Conservation (phyloP, 139 green algal genomes). For the Gonium pectorale region DNA sequence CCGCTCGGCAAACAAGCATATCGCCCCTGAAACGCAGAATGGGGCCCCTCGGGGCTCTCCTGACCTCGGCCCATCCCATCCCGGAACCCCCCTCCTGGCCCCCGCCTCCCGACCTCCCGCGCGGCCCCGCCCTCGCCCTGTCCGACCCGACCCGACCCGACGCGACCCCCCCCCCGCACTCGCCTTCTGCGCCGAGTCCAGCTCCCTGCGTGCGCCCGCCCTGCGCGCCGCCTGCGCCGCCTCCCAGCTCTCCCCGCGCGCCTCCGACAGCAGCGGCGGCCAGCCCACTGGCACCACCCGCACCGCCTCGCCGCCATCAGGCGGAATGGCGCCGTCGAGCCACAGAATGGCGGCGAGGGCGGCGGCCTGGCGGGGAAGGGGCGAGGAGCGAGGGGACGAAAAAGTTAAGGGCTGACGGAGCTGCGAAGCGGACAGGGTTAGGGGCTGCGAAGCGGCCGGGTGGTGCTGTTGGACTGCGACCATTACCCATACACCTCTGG, state of each 20-base stretch:
- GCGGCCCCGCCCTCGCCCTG: neutral
- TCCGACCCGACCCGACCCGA: neutral
- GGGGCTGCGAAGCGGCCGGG: no score
- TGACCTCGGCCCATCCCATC: no score
- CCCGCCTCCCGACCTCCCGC: neutral
- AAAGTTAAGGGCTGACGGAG: no score
- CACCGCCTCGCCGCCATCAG: conserved; percentile 31
- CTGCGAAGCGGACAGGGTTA: no score
- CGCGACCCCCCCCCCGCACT: neutral
- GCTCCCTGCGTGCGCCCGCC: conserved; percentile 24
- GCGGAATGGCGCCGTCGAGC: conserved; percentile 18
- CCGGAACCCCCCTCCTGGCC: neutral
- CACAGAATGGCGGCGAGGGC: conserved; percentile 29
- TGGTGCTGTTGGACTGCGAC: no score
- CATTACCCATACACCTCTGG: no score
- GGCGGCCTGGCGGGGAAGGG: neutral
- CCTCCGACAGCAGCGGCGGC: conserved; percentile 44
- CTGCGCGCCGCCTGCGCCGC: conserved; percentile 13
- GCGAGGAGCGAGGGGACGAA: neutral
- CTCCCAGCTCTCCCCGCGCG: conserved; percentile 28
- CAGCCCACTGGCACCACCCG: conserved; percentile 39
- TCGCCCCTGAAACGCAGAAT: no score
- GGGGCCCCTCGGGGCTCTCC: no score
- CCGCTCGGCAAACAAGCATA: no score
- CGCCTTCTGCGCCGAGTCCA: conserved; percentile 30